Percentiles rank a stretch among this genome's conserved stretches.
These are phyloP conservation scores for Beauveria varroae DNA, from an alignment of 2,329 filamentous ascomycete species.

Conservation along the genomic window DNA sequence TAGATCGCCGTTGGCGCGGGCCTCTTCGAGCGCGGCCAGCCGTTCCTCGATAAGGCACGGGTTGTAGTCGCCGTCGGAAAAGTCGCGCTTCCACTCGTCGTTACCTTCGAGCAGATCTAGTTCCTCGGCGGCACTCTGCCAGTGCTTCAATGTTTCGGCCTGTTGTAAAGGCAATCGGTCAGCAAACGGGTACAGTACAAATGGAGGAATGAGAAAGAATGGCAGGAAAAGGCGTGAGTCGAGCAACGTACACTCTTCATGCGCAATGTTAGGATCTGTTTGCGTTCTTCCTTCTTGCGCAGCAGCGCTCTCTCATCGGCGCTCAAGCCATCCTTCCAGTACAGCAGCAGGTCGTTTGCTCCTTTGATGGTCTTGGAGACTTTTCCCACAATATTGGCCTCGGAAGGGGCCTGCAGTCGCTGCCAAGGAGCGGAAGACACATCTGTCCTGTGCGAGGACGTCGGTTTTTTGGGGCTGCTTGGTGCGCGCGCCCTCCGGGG, in stretches of 20 bases:
- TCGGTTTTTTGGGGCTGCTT: slow-evolving; percentile 1
- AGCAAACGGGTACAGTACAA: no score
- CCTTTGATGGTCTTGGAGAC: slow-evolving; percentile 28
- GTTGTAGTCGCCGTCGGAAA: slow-evolving; percentile 60
- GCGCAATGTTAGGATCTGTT: slow-evolving; percentile 53
- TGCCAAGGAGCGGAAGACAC: neutral
- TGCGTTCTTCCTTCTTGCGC: slow-evolving; percentile 46
- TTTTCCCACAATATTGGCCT: neutral
- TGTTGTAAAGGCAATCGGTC: slow-evolving; percentile 24
- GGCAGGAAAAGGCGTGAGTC: no score
- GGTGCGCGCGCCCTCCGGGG: slow-evolving; percentile 8
- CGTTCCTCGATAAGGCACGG: slow-evolving; percentile 59
- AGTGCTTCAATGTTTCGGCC: slow-evolving; percentile 63
- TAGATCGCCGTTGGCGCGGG: slow-evolving; percentile 63
- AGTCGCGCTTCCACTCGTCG: slow-evolving; percentile 69
- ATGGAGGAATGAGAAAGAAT: no score
- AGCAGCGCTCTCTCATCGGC: slow-evolving; percentile 41
- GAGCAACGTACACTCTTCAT: slow-evolving; percentile 55
- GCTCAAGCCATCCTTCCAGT: slow-evolving; percentile 46
- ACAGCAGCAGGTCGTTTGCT: slow-evolving; percentile 35
- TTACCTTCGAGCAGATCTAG: slow-evolving; percentile 76
- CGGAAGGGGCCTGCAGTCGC: neutral
- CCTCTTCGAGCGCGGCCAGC: slow-evolving; percentile 67
- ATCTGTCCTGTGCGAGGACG: neutral
- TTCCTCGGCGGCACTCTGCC: slow-evolving; percentile 67